Percentiles rank a stretch among this genome's conserved stretches.
These are phyloP conservation scores for Haplographium delicatum DNA, from an alignment of 495 filamentous ascomycete species.

Conservation along the genomic window DNA sequence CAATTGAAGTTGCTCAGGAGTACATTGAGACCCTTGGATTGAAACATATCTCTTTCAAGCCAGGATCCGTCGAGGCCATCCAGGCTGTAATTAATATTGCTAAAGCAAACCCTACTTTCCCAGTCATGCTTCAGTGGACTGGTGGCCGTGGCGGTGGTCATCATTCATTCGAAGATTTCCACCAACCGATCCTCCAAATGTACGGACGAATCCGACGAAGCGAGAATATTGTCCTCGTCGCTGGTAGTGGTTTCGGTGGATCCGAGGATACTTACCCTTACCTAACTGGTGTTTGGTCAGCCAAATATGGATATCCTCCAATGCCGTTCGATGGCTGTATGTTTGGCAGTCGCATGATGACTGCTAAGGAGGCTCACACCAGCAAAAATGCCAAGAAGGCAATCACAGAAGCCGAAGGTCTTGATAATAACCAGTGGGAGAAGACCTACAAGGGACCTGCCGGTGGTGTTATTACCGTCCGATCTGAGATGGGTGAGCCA, in stretches of 20 bases:
- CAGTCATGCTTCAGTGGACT: constrained; percentile 90
- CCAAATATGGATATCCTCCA: constrained; percentile 76
- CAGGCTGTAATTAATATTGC: constrained; percentile 89
- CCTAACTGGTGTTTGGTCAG: constrained; percentile 82
- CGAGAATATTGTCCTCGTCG: constrained; percentile 81
- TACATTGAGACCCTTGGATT: constrained; percentile 92
- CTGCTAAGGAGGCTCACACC: constrained; percentile 90
- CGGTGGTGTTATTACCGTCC: constrained; percentile 93
- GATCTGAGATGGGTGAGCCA: constrained; percentile 98
- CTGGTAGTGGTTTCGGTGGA: constrained; percentile 88
- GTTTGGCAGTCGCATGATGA: constrained; percentile 92
- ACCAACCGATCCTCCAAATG: constrained; percentile 87
- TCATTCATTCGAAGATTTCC: constrained; percentile 94
- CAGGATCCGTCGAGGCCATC: constrained; percentile 83
- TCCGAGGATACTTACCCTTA: constrained; percentile 92
- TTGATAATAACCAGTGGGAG: constrained; percentile 89
- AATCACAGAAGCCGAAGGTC: constrained; percentile 83
- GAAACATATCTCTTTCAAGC: constrained; percentile 94
- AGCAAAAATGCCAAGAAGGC: constrained; percentile 91
- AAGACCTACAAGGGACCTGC: constrained; percentile 91
- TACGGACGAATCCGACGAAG: constrained; percentile 78
- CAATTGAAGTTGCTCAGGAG: constrained; percentile 88
- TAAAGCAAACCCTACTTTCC: constrained; percentile 83
- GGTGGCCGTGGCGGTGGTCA: constrained; percentile 91
- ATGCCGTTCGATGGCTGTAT: constrained; percentile 93